These are phyloP conservation scores for Ganoderma multipileum DNA, from an alignment of 1,284 basidiomycete genomes.

Conservation along the genomic window DNA sequence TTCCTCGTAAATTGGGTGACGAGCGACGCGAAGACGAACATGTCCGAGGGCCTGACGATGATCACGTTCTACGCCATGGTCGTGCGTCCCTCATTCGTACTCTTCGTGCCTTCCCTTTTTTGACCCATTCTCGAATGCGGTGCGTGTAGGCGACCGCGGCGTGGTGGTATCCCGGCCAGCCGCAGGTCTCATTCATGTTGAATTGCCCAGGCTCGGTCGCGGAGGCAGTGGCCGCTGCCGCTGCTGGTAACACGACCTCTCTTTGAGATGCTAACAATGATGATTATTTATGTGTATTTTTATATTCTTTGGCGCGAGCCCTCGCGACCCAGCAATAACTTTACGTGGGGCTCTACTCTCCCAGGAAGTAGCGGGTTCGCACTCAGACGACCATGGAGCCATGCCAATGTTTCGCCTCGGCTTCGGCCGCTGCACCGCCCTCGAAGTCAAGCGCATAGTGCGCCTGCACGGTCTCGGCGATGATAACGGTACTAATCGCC, in stretches of 20 bases:
- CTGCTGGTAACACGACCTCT: neutral
- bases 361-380: neutral
- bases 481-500: slow-evolving; percentile 1
- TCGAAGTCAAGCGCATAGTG: neutral
- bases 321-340: neutral
- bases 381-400: neutral
- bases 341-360: too few relatives aligned
- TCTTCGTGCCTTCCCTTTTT: neutral
- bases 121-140: neutral
- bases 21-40: slow-evolving; percentile 73
- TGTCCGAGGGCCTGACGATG: slow-evolving; percentile 66
- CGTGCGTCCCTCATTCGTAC: slow-evolving; percentile 39
- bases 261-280: neutral
- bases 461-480: neutral
- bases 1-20: slow-evolving; percentile 79
- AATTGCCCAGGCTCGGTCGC: slow-evolving; percentile 31
- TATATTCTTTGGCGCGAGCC: too few relatives aligned
- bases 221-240: slow-evolving; percentile 9
- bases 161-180: slow-evolving; percentile 64
- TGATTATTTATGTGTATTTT: neutral
- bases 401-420: neutral
- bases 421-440: neutral
- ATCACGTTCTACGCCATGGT: slow-evolving; percentile 66
- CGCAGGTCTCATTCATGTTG: slow-evolving; percentile 44
- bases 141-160: slow-evolving; percentile 49